Conservation (phyloP, 805 yeast genomes). For the Metschnikowia dekortorum region DNA sequence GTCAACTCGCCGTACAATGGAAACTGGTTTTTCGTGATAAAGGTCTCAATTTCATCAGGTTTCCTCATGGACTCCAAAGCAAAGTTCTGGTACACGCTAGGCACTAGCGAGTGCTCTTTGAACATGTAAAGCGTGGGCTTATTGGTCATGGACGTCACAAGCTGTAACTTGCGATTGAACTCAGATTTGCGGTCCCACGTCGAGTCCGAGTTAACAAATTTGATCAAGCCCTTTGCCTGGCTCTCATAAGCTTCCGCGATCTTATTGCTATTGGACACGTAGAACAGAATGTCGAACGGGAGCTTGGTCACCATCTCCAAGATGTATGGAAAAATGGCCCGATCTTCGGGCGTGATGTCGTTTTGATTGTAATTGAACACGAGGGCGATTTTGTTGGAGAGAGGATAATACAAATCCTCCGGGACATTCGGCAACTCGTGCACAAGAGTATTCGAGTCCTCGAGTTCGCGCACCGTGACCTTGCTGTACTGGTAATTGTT, state of each 20-base stretch:
- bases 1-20: constrained; percentile 55
- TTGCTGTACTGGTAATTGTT: constrained; percentile 42
- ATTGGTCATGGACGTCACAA: constrained; percentile 51
- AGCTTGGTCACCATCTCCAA: constrained; percentile 56
- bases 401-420: constrained; percentile 33
- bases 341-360: constrained; percentile 56
- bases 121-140: constrained; percentile 60
- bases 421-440: constrained; percentile 29
- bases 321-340: constrained; percentile 54
- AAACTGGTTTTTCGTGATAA: constrained; percentile 44
- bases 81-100: constrained; percentile 54
- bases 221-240: constrained; percentile 40
- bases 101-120: constrained; percentile 51
- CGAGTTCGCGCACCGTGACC: constrained; percentile 25
- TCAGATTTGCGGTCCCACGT: constrained; percentile 24
- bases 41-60: constrained; percentile 41
- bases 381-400: constrained; percentile 43
- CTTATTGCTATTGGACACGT: constrained; percentile 45
- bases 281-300: constrained; percentile 51
- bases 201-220: constrained; percentile 42
- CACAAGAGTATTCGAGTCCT: constrained; percentile 27
- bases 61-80: constrained; percentile 63
- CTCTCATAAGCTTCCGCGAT: constrained; percentile 34
- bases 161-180: constrained; percentile 44
- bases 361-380: constrained; percentile 51